Evolutionary conservation across 1,139 yeast genomes (phyloP).

Genomic region (Williopsis jadinii): DNA sequence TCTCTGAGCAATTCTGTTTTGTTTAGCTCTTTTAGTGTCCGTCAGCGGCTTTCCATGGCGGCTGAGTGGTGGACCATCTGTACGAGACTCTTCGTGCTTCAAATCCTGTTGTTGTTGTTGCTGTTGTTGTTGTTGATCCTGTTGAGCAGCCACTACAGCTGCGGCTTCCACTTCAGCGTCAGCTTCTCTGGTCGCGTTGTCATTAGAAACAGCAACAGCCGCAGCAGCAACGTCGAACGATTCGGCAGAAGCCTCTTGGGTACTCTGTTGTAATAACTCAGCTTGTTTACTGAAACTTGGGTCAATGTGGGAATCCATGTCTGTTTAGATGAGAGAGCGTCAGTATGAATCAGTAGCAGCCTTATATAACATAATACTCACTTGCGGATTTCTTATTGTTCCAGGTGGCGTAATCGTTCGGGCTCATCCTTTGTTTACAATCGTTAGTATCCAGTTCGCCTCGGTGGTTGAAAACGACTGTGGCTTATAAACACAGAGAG

Average conservation of each 20-base stretch:
- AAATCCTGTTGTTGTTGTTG: constrained; percentile 2
- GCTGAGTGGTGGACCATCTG: constrained; percentile 11
- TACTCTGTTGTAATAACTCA: constrained; percentile 4
- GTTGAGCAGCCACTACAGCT: background rate
- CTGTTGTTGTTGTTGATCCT: constrained; percentile 1
- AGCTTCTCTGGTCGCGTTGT: constrained; percentile 4
- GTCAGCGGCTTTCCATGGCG: constrained; percentile 44
- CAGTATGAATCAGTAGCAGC: background rate
- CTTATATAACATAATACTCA: background rate
- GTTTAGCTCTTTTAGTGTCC: constrained; percentile 77
- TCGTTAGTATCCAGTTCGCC: too few relatives aligned
- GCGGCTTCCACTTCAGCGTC: background rate
- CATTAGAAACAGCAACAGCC: constrained; percentile 22
- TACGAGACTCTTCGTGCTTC: constrained; percentile 4
- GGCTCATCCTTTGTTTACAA: too few relatives aligned
- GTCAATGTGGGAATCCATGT: constrained; percentile 18
- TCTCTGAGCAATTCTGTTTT: constrained; percentile 81
- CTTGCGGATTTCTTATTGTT: background rate
- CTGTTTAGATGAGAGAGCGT: background rate
- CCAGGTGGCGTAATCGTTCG: too few relatives aligned
- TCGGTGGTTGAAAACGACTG: too few relatives aligned
- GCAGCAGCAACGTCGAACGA: constrained; percentile 25
- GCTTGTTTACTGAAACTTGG: constrained; percentile 16
- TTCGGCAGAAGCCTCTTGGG: constrained; percentile 11
- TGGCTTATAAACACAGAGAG: too few relatives aligned